phyloP scores from a whole-genome alignment of 441 rosid genomes.

The Arabidopsis lyrata region DNA sequence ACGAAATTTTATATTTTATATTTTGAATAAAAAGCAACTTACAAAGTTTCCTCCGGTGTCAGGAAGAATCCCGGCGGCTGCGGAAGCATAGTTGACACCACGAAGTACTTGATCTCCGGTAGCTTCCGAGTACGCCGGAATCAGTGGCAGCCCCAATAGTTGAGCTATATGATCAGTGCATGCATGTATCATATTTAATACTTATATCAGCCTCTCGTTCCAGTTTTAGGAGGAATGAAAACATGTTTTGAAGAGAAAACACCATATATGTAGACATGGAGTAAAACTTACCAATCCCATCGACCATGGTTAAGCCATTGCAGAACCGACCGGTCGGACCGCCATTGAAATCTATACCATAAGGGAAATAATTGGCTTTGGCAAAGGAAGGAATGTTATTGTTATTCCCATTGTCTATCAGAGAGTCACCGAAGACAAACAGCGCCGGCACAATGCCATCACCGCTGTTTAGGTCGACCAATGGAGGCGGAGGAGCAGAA shows the following conservation, averaged over 20 bases:
- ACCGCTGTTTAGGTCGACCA: slow-evolving; percentile 43
- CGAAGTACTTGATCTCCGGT: slow-evolving; percentile 74
- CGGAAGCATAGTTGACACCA: slow-evolving; percentile 94
- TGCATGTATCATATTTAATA: slow-evolving; percentile 32
- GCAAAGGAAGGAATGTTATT: slow-evolving; percentile 83
- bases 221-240: neutral
- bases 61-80: slow-evolving; percentile 95
- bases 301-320: slow-evolving; percentile 95
- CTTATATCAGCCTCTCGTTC: slow-evolving; percentile 16
- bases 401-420: slow-evolving; percentile 90
- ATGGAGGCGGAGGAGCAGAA: slow-evolving; percentile 38
- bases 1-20: neutral
- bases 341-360: slow-evolving; percentile 89
- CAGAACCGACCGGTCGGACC: slow-evolving; percentile 97
- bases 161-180: slow-evolving; percentile 60
- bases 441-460: slow-evolving; percentile 70
- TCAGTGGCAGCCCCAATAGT: slow-evolving; percentile 80
- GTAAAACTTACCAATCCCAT: slow-evolving; percentile 64
- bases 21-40: slow-evolving; percentile 39
- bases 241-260: neutral
- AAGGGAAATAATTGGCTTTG: slow-evolving; percentile 89
- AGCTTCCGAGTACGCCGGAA: slow-evolving; percentile 81
- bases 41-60: slow-evolving; percentile 92
- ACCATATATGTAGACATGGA: neutral
- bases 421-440: slow-evolving; percentile 93